Conservation (phyloP, 495 filamentous ascomycete genomes). For the Cetradonia linearis region DNA sequence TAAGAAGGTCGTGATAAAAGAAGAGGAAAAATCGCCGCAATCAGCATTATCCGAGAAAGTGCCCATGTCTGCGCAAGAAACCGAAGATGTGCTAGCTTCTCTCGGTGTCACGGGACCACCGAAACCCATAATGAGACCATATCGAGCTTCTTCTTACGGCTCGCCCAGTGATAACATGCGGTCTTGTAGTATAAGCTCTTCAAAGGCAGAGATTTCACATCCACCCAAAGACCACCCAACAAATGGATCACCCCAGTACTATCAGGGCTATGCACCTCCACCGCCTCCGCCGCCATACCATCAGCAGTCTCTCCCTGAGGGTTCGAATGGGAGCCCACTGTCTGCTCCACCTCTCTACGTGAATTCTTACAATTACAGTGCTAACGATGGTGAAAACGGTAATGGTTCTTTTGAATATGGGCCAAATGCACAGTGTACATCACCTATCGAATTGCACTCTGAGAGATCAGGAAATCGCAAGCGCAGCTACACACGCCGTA, state of each 20-base stretch:
- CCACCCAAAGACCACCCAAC: not conserved
- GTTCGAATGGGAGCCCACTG: conserved; percentile 10
- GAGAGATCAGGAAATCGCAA: conserved; percentile 19
- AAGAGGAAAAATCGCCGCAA: conserved; percentile 10
- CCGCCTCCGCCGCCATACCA: conserved; percentile 17
- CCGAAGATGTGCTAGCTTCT: conserved; percentile 20
- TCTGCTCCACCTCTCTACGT: conserved; percentile 10
- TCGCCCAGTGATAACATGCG: conserved; percentile 6
- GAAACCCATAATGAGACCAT: conserved; percentile 14
- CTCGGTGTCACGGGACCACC: conserved; percentile 20
- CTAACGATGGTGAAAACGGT: conserved; percentile 3
- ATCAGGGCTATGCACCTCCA: conserved; percentile 5
- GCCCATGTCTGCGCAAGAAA: conserved; percentile 5
- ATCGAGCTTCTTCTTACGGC: not conserved
- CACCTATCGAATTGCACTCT: conserved; percentile 17
- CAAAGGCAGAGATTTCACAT: conserved; percentile 5
- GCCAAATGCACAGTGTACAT: conserved; percentile 12
- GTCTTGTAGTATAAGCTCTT: conserved; percentile 11
- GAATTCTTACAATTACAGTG: conserved; percentile 4
- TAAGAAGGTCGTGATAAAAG: conserved; percentile 3
- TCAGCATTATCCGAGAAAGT: not conserved
- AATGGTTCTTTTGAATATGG: conserved; percentile 11
- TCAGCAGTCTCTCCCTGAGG: conserved; percentile 16
- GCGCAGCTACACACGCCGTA: conserved; percentile 20
- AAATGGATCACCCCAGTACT: not conserved